phyloP scores from a whole-genome alignment of 805 yeast species.

The Cyberlindnera euphorbiae region DNA sequence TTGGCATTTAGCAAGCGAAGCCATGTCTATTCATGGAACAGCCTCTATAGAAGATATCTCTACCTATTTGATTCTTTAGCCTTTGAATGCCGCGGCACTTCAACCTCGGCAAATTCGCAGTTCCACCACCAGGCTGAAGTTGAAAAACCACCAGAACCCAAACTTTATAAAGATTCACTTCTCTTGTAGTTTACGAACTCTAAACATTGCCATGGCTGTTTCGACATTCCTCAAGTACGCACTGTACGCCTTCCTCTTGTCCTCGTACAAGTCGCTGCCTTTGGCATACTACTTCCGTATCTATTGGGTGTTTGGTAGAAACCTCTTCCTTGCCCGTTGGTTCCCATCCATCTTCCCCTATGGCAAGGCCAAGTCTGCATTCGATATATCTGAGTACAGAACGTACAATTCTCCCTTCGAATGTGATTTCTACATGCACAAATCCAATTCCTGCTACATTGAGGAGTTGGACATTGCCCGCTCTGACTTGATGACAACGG shows the following conservation, averaged over 20 bases:
- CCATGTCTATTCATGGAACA: no score
- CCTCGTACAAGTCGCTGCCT: slow-evolving; percentile 63
- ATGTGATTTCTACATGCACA: slow-evolving; percentile 83
- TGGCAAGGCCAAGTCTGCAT: slow-evolving; percentile 25
- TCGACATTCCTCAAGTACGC: slow-evolving; percentile 5
- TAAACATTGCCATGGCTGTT: not conserved
- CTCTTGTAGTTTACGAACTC: no score
- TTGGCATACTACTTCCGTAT: slow-evolving; percentile 62
- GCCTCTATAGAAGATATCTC: no score
- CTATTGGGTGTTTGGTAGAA: slow-evolving; percentile 40
- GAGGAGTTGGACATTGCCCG: slow-evolving; percentile 78
- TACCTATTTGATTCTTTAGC: no score
- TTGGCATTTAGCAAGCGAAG: no score
- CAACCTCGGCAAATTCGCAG: no score
- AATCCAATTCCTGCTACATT: slow-evolving; percentile 82
- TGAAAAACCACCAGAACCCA: no score
- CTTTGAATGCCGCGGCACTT: no score
- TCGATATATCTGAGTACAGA: slow-evolving; percentile 37
- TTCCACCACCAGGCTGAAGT: no score
- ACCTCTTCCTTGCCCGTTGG: slow-evolving; percentile 36
- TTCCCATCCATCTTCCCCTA: slow-evolving; percentile 9
- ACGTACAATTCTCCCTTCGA: slow-evolving; percentile 73
- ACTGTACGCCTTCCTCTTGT: slow-evolving; percentile 23
- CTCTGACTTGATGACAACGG: slow-evolving; percentile 50
- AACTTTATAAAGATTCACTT: no score